Conservation (phyloP, 331 rosid genomes). For the Spiraea crenata region DNA sequence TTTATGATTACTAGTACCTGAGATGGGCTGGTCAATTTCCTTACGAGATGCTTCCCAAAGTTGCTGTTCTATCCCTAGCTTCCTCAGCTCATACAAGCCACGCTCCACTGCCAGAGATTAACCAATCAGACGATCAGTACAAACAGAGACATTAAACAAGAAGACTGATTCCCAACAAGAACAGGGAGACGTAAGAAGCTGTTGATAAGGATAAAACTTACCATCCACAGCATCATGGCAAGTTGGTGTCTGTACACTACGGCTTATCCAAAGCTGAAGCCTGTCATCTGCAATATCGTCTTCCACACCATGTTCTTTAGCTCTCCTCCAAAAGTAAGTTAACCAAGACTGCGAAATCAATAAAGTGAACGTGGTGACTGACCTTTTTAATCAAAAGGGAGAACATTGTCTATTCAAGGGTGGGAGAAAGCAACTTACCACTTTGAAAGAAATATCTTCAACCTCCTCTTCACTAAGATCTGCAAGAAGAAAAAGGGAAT, state of each 20-base stretch:
- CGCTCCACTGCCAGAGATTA: constrained; percentile 68
- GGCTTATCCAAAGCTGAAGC: constrained; percentile 82
- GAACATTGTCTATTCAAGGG: background rate
- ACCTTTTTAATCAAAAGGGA: background rate
- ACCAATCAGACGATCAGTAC: background rate
- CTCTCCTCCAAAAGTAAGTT: constrained; percentile 84
- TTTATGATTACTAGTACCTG: constrained; percentile 47
- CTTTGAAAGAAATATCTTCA: constrained; percentile 82
- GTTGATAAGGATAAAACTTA: constrained; percentile 27
- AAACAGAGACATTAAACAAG: background rate
- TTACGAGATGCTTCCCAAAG: constrained; percentile 99
- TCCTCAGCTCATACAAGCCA: constrained; percentile 83
- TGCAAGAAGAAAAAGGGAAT: constrained; percentile 41
- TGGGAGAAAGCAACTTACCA: constrained; percentile 47
- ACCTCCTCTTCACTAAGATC: constrained; percentile 83
- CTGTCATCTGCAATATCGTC: constrained; percentile 90
- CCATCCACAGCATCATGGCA: constrained; percentile 99
- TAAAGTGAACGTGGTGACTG: background rate
- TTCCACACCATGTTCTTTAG: constrained; percentile 77
- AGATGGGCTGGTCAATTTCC: constrained; percentile 65
- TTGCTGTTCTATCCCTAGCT: constrained; percentile 87
- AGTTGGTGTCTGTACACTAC: constrained; percentile 66
- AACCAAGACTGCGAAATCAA: constrained; percentile 59
- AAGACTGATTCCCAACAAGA: background rate
- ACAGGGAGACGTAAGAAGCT: background rate